A percentile compares a stretch with the other conserved stretches of the same genome.
Conservation (phyloP, 2,329 filamentous ascomycete genomes). For the Septoria petroselini region DNA sequence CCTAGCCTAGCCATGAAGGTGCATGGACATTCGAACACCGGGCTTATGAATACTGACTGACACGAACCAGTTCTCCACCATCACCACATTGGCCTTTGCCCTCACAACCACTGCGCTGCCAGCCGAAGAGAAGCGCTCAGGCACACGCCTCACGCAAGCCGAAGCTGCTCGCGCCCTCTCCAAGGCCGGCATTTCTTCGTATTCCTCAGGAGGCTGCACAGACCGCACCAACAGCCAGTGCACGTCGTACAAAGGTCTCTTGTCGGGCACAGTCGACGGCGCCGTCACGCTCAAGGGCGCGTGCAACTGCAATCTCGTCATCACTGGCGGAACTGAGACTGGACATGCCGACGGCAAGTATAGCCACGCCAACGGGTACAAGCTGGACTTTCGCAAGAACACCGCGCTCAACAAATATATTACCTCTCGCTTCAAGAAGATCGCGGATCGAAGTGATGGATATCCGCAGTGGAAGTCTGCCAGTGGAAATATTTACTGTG, state of each 20-base stretch:
- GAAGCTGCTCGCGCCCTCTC: not conserved
- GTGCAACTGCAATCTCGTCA: not conserved
- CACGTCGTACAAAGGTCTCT: constrained; percentile 13
- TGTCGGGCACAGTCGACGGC: constrained; percentile 15
- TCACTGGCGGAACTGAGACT: constrained; percentile 14
- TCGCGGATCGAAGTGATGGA: constrained; percentile 9
- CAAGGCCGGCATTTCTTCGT: constrained; percentile 5
- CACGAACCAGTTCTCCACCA: constrained; percentile 6
- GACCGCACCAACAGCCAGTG: constrained; percentile 7
- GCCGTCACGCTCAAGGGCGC: constrained; percentile 15
- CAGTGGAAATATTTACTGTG: constrained; percentile 15
- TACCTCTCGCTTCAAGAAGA: constrained; percentile 8
- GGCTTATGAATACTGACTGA: no score
- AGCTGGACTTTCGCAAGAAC: constrained; percentile 16
- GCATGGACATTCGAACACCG: not conserved
- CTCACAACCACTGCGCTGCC: not conserved
- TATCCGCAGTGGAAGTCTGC: constrained; percentile 13
- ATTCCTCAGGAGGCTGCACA: constrained; percentile 16
- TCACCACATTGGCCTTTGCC: constrained; percentile 2
- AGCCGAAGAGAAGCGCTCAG: constrained; percentile 10
- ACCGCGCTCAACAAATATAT: constrained; percentile 14
- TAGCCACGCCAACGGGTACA: constrained; percentile 16
- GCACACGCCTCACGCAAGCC: constrained; percentile 8
- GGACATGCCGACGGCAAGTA: constrained; percentile 13
- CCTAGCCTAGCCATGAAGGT: constrained; percentile 3